Base-by-base conservation (phyloP, 1,284 basidiomycete genomes). In the Ganoderma sinense region DNA sequence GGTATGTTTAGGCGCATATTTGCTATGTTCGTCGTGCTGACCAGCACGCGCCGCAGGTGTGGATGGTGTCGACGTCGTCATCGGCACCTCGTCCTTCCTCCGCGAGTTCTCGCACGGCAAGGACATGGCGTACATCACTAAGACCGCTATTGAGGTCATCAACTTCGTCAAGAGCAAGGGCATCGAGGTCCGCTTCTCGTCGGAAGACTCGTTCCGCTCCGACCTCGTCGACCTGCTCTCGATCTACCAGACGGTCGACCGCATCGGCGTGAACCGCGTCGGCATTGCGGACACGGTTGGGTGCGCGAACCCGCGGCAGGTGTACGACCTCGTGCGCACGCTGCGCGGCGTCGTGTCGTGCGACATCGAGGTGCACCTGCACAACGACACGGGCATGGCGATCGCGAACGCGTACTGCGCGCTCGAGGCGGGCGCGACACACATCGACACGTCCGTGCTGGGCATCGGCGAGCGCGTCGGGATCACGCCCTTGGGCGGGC, bases 111-210 rank as follows among this genome's bases (percentile, higher is more conserved):
- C 97, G 58, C 98, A 99, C 83, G 98, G 98, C 78, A 99, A 99
- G 91, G 98, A 99, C 84, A 99, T 99, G 96, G 88, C 96, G 66
- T 99, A 99, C 87, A 99, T 99, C 85, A 98, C 98, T 88, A 99
- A 98, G 90, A 94, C 93, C 45, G 94, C 97, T 72, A 97, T 99
- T 79, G 97, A 99, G 84, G 98, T 99, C 77, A 99, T 99, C 83
- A 91, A 98, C 80, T 99, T 94, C 78, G 97, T 99, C 88, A 99
- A 99, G 91, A 96, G 94, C 87, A 99, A 99, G 93, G 95, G 94
- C 71, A 98, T 99, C 80, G 98, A 99, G 86, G 97, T 99, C 82
- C 95, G 98, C 72, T 99, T 99, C 90, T 99, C 97, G 39, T 98
- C 97, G 43, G 98, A 99, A 83, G 98, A 99, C 84, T 98, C 96